phyloP scores from a whole-genome alignment of 768 basidiomycete genomes.

The Pleurotus sapidus region DNA sequence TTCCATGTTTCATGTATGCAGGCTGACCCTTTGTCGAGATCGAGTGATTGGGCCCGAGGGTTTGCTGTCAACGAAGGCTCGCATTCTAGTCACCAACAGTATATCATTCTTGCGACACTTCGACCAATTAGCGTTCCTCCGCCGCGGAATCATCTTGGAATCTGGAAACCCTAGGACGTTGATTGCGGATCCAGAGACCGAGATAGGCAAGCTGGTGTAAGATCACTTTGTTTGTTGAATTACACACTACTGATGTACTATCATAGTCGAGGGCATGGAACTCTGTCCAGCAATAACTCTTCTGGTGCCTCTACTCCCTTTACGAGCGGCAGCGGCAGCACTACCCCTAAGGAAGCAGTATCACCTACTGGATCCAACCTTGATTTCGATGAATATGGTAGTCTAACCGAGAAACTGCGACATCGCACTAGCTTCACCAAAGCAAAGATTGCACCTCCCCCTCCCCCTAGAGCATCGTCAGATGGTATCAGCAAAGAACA shows the following conservation, averaged over 20 bases:
- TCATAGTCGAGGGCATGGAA: slow-evolving; percentile 43
- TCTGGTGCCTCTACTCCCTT: slow-evolving; percentile 56
- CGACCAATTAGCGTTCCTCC: slow-evolving; percentile 71
- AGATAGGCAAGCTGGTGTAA: slow-evolving; percentile 75
- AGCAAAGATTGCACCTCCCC: slow-evolving; percentile 44
- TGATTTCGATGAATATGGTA: not conserved
- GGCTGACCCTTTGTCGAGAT: slow-evolving; percentile 40
- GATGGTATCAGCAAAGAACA: slow-evolving; percentile 65
- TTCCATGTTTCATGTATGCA: not conserved
- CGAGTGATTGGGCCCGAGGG: slow-evolving; percentile 86
- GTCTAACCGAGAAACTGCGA: slow-evolving; percentile 47
- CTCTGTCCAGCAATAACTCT: slow-evolving; percentile 26
- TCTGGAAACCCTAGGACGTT: slow-evolving; percentile 61
- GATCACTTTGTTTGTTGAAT: slow-evolving; percentile 18
- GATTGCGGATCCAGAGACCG: slow-evolving; percentile 56
- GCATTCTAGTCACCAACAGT: slow-evolving; percentile 84
- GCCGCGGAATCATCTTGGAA: slow-evolving; percentile 82
- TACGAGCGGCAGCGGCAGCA: slow-evolving; percentile 27
- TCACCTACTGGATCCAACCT: not conserved
- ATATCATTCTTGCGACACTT: slow-evolving; percentile 81
- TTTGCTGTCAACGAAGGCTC: slow-evolving; percentile 76
- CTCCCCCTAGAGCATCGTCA: slow-evolving; percentile 35
- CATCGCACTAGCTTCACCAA: slow-evolving; percentile 57
- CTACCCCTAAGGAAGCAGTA: slow-evolving; percentile 23
- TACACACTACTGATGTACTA: not conserved